Evolutionary conservation across 129 eudicot genomes (phyloP), one percentile per base, ranked within the genome.

Genomic region (Flaveria trinervia): DNA sequence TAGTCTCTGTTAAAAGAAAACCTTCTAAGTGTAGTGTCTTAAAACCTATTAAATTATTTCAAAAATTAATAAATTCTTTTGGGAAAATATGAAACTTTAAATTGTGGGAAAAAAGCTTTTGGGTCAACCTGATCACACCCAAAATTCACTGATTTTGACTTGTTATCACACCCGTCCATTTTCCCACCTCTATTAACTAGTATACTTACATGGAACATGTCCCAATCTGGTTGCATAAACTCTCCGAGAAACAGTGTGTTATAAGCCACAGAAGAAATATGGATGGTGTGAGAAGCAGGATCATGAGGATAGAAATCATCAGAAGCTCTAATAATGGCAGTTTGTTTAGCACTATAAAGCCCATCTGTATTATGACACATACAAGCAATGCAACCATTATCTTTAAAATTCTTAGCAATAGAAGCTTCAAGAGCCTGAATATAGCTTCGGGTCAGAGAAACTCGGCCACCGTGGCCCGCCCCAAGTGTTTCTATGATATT

Each of bases 191-290:
- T 44, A 36, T 10, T 36, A 7, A 36, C 22, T 44, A 44, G 59
- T 10, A 74, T 23, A 84, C 98, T 89, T 77, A 94, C 98, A 74
- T 94, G 98, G 60, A 94, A 94, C 98, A 94, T 94, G 59, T 94
- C 98, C 98, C 98, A 94, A 80, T 94, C 98, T 28, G 98, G 98
- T 68, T 82, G 97, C 96, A 89, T 89, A 70, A 94, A 87, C 51
- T 91, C 98, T 44, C 98, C 98, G 54, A 94, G 94, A 80, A 94
- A 91, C 20, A 94, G 14, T 0, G 93, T 80, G 59, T 91, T 94
- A 80, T 89, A 94, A 13, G 97, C 96, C 55, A 94, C 98, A 2
- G 98, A 91, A 11, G 93, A 89, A 61, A 94, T 86, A 64, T 94
- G 98, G 7, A 94, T 91, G 10, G 98, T 94, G 79, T 94, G 98